Evolutionary conservation across 768 basidiomycete genomes (phyloP).

Genomic region (Leccinum variicolor): DNA sequence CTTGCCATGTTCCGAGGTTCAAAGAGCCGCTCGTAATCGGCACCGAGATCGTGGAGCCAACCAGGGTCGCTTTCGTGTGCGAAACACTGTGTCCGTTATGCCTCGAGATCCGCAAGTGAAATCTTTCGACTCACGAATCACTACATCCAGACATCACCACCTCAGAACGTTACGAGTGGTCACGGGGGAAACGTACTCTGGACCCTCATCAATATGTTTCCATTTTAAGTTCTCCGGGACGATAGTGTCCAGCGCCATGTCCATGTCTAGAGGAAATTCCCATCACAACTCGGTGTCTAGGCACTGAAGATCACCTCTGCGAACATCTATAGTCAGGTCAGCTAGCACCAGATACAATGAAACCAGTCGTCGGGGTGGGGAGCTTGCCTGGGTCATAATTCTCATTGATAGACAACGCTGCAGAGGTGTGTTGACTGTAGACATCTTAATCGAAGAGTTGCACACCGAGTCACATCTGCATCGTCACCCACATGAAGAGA

Average conservation of each 20-base stretch:
- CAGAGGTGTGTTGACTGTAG: slow-evolving; percentile 71
- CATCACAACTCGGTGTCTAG: slow-evolving; percentile 4
- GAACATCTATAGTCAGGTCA: slow-evolving; percentile 35
- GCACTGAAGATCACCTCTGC: slow-evolving; percentile 36
- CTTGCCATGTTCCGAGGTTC: slow-evolving; percentile 93
- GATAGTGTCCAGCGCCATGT: slow-evolving; percentile 87
- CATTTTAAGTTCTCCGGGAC: slow-evolving; percentile 83
- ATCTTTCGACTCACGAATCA: slow-evolving; percentile 59
- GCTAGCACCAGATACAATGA: background rate
- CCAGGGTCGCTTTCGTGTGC: slow-evolving; percentile 84
- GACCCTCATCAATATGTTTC: slow-evolving; percentile 89
- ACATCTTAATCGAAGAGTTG: slow-evolving; percentile 17
- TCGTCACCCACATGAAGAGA: slow-evolving; percentile 70
- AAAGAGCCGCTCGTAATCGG: slow-evolving; percentile 79
- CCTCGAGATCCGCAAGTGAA: background rate
- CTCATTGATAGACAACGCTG: slow-evolving; percentile 82
- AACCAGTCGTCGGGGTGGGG: background rate
- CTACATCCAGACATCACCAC: slow-evolving; percentile 33
- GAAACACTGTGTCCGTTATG: slow-evolving; percentile 55
- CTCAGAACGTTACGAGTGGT: slow-evolving; percentile 3
- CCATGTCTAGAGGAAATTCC: slow-evolving; percentile 67
- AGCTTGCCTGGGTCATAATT: slow-evolving; percentile 75
- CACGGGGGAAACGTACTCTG: slow-evolving; percentile 53
- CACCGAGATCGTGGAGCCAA: slow-evolving; percentile 78
- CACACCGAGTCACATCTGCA: background rate